These are phyloP conservation scores for Syncephalastrum racemosum DNA, from an alignment of 371 early-diverging fungal species.

Conservation along the genomic window DNA sequence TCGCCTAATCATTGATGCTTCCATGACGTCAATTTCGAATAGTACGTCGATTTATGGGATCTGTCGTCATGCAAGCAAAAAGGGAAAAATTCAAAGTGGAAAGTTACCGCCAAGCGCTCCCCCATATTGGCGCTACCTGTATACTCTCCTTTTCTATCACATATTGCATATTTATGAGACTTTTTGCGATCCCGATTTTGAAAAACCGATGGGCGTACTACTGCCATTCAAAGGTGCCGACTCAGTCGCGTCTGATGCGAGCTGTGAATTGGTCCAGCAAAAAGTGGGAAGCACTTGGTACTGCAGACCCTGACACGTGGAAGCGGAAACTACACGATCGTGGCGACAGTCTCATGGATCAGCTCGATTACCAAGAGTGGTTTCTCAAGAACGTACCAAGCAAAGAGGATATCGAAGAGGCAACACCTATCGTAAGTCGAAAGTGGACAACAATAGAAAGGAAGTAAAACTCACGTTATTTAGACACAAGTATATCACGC, in stretches of 20 bases:
- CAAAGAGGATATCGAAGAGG: slow-evolving; percentile 41
- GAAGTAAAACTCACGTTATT: not conserved
- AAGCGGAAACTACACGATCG: slow-evolving; percentile 58
- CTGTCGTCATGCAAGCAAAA: no score
- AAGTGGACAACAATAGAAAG: not conserved
- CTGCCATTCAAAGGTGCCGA: slow-evolving; percentile 44
- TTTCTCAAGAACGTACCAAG: slow-evolving; percentile 76
- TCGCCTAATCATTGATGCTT: no score
- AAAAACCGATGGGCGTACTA: slow-evolving; percentile 53
- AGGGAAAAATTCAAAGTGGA: no score
- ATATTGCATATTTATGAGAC: slow-evolving; percentile 23
- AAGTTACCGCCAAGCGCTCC: no score
- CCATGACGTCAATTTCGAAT: no score
- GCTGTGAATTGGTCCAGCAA: slow-evolving; percentile 54
- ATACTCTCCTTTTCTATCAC: no score
- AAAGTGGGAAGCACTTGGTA: slow-evolving; percentile 65
- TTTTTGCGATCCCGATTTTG: slow-evolving; percentile 48
- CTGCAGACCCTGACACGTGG: slow-evolving; percentile 51
- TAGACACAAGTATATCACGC: slow-evolving; percentile 54
- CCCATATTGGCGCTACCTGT: no score
- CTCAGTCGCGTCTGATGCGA: slow-evolving; percentile 49
- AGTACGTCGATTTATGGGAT: no score
- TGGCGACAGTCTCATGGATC: slow-evolving; percentile 71
- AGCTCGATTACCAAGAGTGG: slow-evolving; percentile 74
- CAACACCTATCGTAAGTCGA: slow-evolving; percentile 11